phyloP scores from a whole-genome alignment of 768 basidiomycete genomes.

The Boletus rex-veris region DNA sequence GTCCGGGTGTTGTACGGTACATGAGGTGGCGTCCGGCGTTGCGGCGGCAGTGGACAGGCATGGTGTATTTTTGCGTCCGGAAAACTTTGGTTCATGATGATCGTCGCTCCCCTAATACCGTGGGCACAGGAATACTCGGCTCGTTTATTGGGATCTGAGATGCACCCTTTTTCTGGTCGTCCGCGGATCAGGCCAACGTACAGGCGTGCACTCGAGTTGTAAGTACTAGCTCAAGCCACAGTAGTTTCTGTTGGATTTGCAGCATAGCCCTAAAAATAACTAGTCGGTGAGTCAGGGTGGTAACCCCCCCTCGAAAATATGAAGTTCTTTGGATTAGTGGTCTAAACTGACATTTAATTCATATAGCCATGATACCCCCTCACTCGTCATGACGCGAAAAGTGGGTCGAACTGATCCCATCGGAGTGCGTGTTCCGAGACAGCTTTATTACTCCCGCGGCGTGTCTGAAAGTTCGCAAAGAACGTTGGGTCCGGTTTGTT shows the following conservation, averaged over 20 bases:
- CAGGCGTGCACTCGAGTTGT: background rate
- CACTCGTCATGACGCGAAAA: background rate
- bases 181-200: conserved; percentile 25
- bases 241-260: conserved; percentile 8
- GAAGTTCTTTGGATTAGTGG: background rate
- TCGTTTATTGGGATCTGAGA: conserved; percentile 17
- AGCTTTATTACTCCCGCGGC: conserved; percentile 27
- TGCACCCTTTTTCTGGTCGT: conserved; percentile 18
- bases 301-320: conserved; percentile 7
- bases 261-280: background rate
- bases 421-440: conserved; percentile 9
- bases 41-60: conserved; percentile 1
- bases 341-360: background rate
- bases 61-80: background rate
- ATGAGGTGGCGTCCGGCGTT: conserved; percentile 7
- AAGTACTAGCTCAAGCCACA: background rate
- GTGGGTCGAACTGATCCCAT: conserved; percentile 4
- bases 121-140: conserved; percentile 5
- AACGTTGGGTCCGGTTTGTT: conserved; percentile 8
- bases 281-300: background rate
- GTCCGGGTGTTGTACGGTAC: background rate
- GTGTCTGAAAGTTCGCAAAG: conserved; percentile 18
- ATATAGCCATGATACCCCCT: background rate
- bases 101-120: conserved; percentile 24
- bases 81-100: conserved; percentile 8